Evolutionary conservation across 768 basidiomycete species (phyloP), one percentile per base, ranked within the genome.

Genomic region (Amanita rubescens): DNA sequence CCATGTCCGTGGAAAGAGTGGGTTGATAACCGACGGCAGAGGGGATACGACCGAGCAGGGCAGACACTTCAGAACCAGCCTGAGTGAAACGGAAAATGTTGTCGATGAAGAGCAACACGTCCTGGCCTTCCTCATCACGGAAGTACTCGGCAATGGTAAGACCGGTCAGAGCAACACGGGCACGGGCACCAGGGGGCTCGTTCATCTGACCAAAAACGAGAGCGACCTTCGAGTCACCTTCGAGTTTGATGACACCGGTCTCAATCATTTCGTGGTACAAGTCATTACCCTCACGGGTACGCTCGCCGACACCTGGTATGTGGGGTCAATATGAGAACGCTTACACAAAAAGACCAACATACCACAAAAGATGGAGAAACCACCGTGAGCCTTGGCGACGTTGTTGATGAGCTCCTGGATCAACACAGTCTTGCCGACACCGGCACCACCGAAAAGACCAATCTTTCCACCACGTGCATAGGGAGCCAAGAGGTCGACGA

Each of bases 31-130:
- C 96, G 82, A 99, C 96, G 59, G 96, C 96, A 62, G 96, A 98
- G 62, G 96, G 96, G 67, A 98, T 99, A 92, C 96, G 96, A 81
- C 96, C 96, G 62, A 98, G 90, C 64, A 99, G 75, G 59, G 96
- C 96, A 76, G 96, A 99, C 80, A 98, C 96, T 71, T 98, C 96
- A 59, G 96, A 99, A 86, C 96, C 96, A 67, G 96, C 96, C 74
- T 98, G 96, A 63, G 96, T 99, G 90, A 99, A 99, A 69, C 96
- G 94, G 96, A 99, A 99, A 76, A 99, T 99, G 85, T 99, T 99
- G 89, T 99, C 96, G 70, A 99, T 99, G 83, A 99, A 99, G 68
- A 99, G 86, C 69, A 99, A 82, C 80, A 99, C 96, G 72, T 99
- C 96, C 74, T 99, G 96, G 59, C 96, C 96, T 77, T 99, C 95